Percentiles rank a stretch among this genome's conserved stretches.
These are phyloP conservation scores for Coemansia sp. DNA, from an alignment of 192 early-diverging fungal genomes.

Conservation along the genomic window DNA sequence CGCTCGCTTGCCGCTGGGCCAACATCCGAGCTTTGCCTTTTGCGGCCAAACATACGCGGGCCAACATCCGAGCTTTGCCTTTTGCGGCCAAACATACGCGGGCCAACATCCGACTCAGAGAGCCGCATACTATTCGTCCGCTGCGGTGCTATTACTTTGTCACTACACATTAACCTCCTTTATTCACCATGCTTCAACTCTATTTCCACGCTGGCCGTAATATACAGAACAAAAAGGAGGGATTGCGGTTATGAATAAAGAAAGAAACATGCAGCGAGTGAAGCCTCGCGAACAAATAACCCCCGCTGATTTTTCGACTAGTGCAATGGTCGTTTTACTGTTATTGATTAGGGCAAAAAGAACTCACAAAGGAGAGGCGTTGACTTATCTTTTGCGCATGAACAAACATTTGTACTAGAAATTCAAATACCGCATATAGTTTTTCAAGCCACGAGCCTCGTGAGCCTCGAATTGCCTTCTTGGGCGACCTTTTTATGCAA, in stretches of 20 bases:
- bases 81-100: neutral
- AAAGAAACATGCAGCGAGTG: neutral
- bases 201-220: neutral
- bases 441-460: no score
- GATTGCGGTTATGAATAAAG: neutral
- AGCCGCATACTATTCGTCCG: neutral
- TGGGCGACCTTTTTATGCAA: no score
- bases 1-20: neutral
- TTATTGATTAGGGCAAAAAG: no score
- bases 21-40: neutral
- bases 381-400: no score
- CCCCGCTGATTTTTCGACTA: no score
- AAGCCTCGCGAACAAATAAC: neutral
- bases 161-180: neutral
- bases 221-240: neutral
- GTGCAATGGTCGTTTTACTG: no score
- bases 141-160: neutral
- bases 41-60: neutral
- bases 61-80: neutral
- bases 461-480: no score
- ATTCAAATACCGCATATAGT: no score
- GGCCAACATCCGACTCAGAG: neutral
- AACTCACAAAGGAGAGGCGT: no score
- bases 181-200: neutral
- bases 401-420: no score